Base-by-base conservation (phyloP, 129 eudicot species). In the Lactuca sativa region DNA sequence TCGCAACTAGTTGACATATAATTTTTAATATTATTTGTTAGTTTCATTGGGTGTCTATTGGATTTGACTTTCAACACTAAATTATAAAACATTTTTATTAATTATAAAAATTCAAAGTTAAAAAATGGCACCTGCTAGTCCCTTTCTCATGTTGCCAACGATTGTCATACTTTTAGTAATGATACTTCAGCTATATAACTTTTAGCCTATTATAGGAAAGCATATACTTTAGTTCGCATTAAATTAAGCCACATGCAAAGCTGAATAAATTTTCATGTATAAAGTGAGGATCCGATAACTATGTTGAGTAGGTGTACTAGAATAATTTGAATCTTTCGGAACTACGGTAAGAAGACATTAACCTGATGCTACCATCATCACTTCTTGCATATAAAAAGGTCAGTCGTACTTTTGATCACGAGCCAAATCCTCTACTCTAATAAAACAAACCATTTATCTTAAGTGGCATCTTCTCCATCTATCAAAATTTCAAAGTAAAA, bases 191-290 rank as follows among this genome's bases (percentile, higher is more conserved):
- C 9, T 43, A 1, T 43, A 43, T 43, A 43, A 43, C 49, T 43
- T 43, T 43, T 43, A 43, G 49, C 49, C 49, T 43, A 9, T 43
- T 43, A 43, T 43, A 43, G 9, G 5, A 43, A 43, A 43, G 9
- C 49, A 43, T 9, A 43, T 43, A 8, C 49, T 43, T 43, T 43
- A 25, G 18, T 14, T 51, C 56, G 14, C 56, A 51, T 51, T 51
- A 51, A 51, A 51, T 51, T 51, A 51, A 51, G 56, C 56, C 56
- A 51, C 56, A 51, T 51, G 56, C 17, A 51, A 51, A 51, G 6
- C 52, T 12, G 7, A 14, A 51, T 51, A 51, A 51, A n/a, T 51
- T 51, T 51, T 2, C 17, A 51, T 51, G 56, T 51, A 51, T 51
- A 51, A 51, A 51, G 56, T 14, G 56, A 51, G 56, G 2, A 51